These are phyloP conservation scores for Knoxia roxburghii DNA, from an alignment of 257 asterid species.

Conservation along the genomic window DNA sequence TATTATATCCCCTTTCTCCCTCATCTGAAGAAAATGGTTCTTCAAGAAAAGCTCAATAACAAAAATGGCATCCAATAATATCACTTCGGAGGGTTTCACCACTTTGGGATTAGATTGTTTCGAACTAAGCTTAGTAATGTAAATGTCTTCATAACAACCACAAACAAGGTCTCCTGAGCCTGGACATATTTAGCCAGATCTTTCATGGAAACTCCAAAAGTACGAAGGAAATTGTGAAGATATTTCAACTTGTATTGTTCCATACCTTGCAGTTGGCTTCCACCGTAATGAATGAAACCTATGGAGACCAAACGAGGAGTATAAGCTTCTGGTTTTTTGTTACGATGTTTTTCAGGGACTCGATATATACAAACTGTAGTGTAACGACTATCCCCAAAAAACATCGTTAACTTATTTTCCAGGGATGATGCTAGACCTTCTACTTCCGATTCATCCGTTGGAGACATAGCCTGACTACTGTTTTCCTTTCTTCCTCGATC, in stretches of 20 bases:
- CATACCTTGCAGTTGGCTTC: slow-evolving; percentile 24
- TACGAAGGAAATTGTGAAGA: slow-evolving; percentile 22
- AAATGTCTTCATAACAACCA: slow-evolving; percentile 20
- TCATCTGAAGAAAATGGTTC: slow-evolving; percentile 13
- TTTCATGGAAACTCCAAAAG: slow-evolving; percentile 12
- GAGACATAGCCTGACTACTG: too few species aligned
- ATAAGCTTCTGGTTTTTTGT: slow-evolving; percentile 23
- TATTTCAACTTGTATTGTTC: slow-evolving; percentile 24
- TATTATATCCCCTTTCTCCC: slow-evolving; percentile 21
- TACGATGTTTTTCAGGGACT: slow-evolving; percentile 26
- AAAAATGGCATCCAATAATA: slow-evolving; percentile 26
- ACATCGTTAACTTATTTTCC: not conserved
- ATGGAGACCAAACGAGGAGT: slow-evolving; percentile 28
- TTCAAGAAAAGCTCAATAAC: slow-evolving; percentile 24
- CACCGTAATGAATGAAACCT: slow-evolving; percentile 23
- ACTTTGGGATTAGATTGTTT: too few species aligned
- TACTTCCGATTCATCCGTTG: too few species aligned
- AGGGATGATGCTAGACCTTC: not conserved
- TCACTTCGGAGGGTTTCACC: slow-evolving; percentile 13
- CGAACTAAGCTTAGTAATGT: not conserved
- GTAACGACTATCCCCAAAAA: not conserved
- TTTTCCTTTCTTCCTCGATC: too few species aligned
- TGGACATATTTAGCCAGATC: slow-evolving; percentile 15
- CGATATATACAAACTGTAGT: slow-evolving; percentile 20
- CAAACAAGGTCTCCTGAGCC: slow-evolving; percentile 7